phyloP scores from a whole-genome alignment of 108 stramenopile genomes.

The Nitzschia sp. region DNA sequence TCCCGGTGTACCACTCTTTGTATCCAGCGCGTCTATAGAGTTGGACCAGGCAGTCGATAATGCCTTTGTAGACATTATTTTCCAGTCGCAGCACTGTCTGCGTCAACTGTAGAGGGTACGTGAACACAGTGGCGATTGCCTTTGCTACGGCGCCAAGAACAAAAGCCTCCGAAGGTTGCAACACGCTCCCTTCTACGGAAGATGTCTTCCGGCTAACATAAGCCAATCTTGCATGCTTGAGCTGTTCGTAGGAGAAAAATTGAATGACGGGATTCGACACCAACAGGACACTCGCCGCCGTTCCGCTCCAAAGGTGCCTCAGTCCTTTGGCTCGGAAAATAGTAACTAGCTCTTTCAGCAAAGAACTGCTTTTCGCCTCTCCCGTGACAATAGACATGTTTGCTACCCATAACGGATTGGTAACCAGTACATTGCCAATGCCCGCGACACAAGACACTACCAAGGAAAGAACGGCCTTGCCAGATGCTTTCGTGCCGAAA shows the following conservation, averaged over 20 bases:
- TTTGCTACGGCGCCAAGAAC: conserved; percentile 88
- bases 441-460: conserved; percentile 71
- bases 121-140: conserved; percentile 81
- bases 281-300: conserved; percentile 78
- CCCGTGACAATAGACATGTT: conserved; percentile 71
- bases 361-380: conserved; percentile 29
- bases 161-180: conserved; percentile 80
- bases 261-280: conserved; percentile 96
- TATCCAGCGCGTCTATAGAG: conserved; percentile 66
- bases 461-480: conserved; percentile 43
- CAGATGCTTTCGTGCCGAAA: conserved; percentile 11
- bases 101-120: conserved; percentile 91
- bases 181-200: not conserved
- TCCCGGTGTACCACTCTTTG: conserved; percentile 77
- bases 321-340: conserved; percentile 51
- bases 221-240: conserved; percentile 46
- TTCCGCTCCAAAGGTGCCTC: conserved; percentile 71
- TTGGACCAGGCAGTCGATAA: conserved; percentile 66
- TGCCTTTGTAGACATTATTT: conserved; percentile 53
- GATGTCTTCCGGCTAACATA: not conserved
- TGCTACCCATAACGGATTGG: conserved; percentile 88
- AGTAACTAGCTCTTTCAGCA: conserved; percentile 42
- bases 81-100: conserved; percentile 44
- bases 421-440: conserved; percentile 69
- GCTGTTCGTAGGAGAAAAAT: conserved; percentile 85